Evolutionary conservation across 352 stramenopile species (phyloP).

Genomic region (Aphanomyces astaci): DNA sequence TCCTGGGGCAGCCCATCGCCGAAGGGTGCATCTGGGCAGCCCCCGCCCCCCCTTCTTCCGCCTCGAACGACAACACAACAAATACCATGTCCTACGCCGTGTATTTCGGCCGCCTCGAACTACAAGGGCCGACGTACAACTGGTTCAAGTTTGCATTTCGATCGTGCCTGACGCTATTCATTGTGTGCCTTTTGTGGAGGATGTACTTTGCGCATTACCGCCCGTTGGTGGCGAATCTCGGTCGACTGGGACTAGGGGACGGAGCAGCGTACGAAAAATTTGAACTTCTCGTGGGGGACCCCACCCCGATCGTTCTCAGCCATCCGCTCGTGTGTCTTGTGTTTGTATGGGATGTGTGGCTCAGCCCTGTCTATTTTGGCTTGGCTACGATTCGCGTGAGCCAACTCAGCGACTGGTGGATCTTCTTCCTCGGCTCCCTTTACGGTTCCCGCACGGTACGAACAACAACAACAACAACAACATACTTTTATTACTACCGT

Average conservation of each 20-base stretch:
- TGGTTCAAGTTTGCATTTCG: slow-evolving; percentile 10
- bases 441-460: slow-evolving; percentile 8
- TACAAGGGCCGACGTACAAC: background rate
- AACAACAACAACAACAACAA: background rate
- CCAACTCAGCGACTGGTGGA: background rate
- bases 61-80: background rate
- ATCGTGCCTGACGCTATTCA: background rate
- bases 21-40: background rate
- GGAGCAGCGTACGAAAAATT: background rate
- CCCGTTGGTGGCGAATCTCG: background rate
- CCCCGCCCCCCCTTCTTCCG: too few species aligned
- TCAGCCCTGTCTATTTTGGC: background rate
- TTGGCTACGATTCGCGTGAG: background rate
- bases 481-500: too few species aligned
- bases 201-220: slow-evolving; percentile 13
- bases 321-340: slow-evolving; percentile 2
- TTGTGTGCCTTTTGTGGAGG: background rate
- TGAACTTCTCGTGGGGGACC: slow-evolving; percentile 9
- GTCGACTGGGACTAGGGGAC: background rate
- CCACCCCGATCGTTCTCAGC: background rate
- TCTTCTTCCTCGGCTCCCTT: background rate
- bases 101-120: background rate
- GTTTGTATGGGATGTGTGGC: slow-evolving; percentile 12
- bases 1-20: background rate
- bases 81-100: background rate